Base-by-base conservation (phyloP, 2,329 filamentous ascomycete genomes). In the Aureobasidium zeae region DNA sequence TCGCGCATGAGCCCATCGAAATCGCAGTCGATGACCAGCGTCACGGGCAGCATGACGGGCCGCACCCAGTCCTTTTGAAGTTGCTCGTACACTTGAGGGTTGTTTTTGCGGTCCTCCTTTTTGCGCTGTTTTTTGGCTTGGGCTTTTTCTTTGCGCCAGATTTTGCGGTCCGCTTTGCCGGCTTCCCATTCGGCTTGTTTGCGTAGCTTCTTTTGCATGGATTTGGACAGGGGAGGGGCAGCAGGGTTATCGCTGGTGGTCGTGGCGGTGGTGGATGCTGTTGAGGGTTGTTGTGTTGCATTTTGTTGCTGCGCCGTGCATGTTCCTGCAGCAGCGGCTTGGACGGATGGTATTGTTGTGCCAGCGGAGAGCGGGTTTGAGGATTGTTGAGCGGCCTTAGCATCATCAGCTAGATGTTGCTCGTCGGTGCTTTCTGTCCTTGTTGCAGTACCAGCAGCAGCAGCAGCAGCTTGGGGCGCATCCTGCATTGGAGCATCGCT, bases 1-100 rank as follows among this genome's bases (percentile, higher is more conserved):
- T 89, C 83, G 38, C 72, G 73, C 91, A 98, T 98, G 57, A 88
- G 75, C 30, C 83, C 71, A 61, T 98, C 88, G 60, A 93, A 98
- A 52, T 84, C 79, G 64, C 89, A 96, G 66, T 98, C 91, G 50
- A 98, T 68, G 47, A 98, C 71, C 52, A 98, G 68, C 0, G 85
- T 77, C 16, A 96, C 67, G 2, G 88, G 87, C 0, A 93, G 73
- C 45, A 78, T 74, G 36, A 70, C 66, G 3, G 71, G 64, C 15
- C 54, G 62, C 43, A 51, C 52, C 29, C 55, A 51, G 28, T 37
- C 22, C 9, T 32, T 41, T 12, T 38, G 38, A 13, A 30, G 38
- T 15, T 42, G 30, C 35, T 36, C 31, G 24, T 25, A 39, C 38
- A 55, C 51, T 44, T 55, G 52, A 11, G 32, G 16, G 37, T 29